A percentile compares a stretch with the other conserved stretches of the same genome.
Conservation (phyloP, 257 asterid species). For the Solanum habrochaites region DNA sequence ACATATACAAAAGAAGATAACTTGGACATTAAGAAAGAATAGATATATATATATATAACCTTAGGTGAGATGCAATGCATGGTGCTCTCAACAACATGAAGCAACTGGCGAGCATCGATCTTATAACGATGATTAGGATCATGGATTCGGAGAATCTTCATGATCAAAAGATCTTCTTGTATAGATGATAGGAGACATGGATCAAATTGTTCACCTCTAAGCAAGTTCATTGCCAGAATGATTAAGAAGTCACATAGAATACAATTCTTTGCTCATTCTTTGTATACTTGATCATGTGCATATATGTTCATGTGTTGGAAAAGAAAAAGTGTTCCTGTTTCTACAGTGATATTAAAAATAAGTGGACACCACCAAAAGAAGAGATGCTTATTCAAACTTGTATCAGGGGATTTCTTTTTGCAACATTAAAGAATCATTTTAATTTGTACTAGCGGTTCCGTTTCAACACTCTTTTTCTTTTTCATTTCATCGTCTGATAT, state of each 20-base stretch:
- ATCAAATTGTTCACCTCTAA: constrained; percentile 1
- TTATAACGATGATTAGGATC: constrained; percentile 43
- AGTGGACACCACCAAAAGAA: constrained; percentile 8
- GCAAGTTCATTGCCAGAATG: constrained; percentile 17
- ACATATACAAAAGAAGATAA: not conserved
- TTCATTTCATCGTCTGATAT: no score
- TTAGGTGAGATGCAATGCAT: constrained; percentile 20
- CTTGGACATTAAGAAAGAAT: not conserved
- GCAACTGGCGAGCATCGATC: constrained; percentile 34
- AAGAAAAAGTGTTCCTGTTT: not conserved
- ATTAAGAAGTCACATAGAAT: not conserved
- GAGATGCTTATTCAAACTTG: constrained; percentile 12
- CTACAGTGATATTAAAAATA: not conserved
- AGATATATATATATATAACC: constrained; percentile 2
- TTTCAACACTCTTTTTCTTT: not conserved
- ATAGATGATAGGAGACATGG: constrained; percentile 4
- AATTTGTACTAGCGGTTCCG: not conserved
- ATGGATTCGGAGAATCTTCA: constrained; percentile 43
- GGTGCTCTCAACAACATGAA: constrained; percentile 29
- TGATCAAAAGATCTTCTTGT: constrained; percentile 39
- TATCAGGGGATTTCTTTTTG: not conserved
- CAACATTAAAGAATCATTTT: constrained; percentile 7
- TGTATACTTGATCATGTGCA: not conserved
- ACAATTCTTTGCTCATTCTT: not conserved
- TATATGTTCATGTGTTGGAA: not conserved